A percentile compares a stretch with the other conserved stretches of the same genome.
These are phyloP conservation scores for Leishmania amazonensis DNA, from an alignment of 208 protist species.

Conservation along the genomic window DNA sequence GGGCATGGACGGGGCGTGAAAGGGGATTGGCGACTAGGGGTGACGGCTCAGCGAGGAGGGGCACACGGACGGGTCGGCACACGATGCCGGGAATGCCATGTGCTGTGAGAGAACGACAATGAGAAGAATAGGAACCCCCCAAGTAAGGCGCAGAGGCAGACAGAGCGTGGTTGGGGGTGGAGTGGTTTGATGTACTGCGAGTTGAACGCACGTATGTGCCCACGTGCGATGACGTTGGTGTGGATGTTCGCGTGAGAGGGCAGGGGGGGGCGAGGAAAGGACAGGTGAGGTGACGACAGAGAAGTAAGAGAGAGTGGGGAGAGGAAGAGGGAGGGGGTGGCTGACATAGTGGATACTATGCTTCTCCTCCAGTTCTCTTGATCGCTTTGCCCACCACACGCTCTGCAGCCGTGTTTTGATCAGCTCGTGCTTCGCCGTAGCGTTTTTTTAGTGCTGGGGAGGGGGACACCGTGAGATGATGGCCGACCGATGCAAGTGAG, in stretches of 20 bases:
- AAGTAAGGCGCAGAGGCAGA: neutral
- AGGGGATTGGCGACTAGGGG: neutral
- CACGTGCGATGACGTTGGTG: neutral
- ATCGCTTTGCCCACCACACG: neutral
- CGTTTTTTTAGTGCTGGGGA: neutral
- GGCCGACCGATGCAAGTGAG: neutral
- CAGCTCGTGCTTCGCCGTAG: neutral
- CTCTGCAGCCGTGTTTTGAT: neutral
- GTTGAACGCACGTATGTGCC: neutral
- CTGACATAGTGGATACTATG: neutral
- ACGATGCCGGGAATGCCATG: neutral
- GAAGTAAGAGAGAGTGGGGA: neutral
- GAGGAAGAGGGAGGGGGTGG: neutral
- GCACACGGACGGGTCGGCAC: neutral
- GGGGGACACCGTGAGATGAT: neutral
- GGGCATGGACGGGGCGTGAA: conserved; percentile 9
- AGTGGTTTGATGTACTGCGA: neutral
- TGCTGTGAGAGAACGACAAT: neutral
- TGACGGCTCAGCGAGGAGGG: neutral
- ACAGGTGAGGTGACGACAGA: neutral
- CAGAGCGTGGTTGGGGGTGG: neutral
- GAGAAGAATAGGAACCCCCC: neutral
- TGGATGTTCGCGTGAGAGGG: neutral
- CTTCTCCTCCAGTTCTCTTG: neutral
- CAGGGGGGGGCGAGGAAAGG: neutral